Base-by-base conservation (phyloP, 768 basidiomycete species). In the Cantharellus anzutake region DNA sequence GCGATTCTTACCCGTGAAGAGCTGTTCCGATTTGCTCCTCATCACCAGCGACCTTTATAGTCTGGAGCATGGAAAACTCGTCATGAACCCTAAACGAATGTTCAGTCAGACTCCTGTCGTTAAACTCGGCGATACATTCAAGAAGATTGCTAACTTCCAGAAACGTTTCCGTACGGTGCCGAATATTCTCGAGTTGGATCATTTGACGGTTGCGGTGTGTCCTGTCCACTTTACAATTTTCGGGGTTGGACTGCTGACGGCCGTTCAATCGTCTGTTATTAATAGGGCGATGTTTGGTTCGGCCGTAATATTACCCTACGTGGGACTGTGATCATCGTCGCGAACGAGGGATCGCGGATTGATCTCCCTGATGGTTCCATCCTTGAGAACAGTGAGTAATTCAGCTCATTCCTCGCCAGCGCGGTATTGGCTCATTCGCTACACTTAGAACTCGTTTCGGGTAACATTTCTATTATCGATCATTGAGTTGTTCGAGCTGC, bases 111-210 rank as follows among this genome's bases (percentile, higher is more conserved):
- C 88, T 37, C 94, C 92, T n/a, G 90, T 94, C 56, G 87, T 97
- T 78, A 96, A 96, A 75, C 80, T 96, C 56, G 91, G 92, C 51
- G 89, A 92, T 70, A 86, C 87, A 70, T 96, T 98, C 81, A 96
- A 93, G 78, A 93, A 89, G 83, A 85, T 88, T 61, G 80, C 80
- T 65, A 78, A 89, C 69, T 94, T 94, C 77, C 86, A 92, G 74
- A 87, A 88, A 71, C 82, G 91, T 56, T 94, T 97, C 81, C 87
- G 89, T 77, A 86, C 84, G 71, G 92, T 94, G 66, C 92, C 92
- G 39, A 80, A 80, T 67, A 86, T 96, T 64, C 72, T 88, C 62
- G 92, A 96, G 68, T 75, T 94, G 64, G 93, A 96, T 70, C 92
- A 96, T 72, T 76, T 96, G 71, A 96, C 93, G 5, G 88, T 96